phyloP scores from a whole-genome alignment of 2,329 filamentous ascomycete genomes.

The Ophiostoma perfectum region DNA sequence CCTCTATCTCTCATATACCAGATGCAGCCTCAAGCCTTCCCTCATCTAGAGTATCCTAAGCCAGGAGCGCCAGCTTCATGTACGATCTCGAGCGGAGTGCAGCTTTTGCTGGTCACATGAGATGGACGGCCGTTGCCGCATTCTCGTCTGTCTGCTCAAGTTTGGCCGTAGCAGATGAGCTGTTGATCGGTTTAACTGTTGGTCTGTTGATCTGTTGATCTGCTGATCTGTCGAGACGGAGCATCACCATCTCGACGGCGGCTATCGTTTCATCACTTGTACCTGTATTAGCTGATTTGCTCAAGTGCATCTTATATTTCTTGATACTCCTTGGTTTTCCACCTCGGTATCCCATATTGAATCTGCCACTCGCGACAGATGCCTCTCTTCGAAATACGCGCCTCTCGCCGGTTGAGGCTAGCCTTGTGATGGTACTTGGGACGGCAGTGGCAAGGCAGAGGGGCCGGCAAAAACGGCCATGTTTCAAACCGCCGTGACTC shows the following conservation, averaged over 20 bases:
- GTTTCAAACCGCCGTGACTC: neutral
- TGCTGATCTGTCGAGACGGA: neutral
- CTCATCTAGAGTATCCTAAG: neutral
- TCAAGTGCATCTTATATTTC: too few species aligned
- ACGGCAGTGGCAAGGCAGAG: slow-evolving; percentile 4
- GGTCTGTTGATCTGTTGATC: neutral
- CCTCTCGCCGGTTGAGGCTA: slow-evolving; percentile 7
- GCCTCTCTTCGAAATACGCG: neutral
- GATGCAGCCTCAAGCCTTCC: neutral
- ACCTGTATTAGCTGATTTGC: too few species aligned
- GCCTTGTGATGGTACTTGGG: neutral
- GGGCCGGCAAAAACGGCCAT: neutral
- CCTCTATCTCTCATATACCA: neutral
- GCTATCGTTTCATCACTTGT: slow-evolving; percentile 4
- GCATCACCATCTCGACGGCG: slow-evolving; percentile 1
- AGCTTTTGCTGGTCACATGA: neutral
- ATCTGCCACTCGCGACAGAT: too few species aligned
- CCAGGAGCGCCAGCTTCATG: neutral
- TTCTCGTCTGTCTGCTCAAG: too few species aligned
- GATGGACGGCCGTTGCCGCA: neutral
- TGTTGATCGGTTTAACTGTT: neutral
- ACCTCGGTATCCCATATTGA: too few species aligned
- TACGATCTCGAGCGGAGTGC: neutral
- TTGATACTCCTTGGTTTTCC: too few species aligned
- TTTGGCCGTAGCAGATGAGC: too few species aligned